Conservation (phyloP, 257 asterid species). For the Ophiorrhiza pumila region DNA sequence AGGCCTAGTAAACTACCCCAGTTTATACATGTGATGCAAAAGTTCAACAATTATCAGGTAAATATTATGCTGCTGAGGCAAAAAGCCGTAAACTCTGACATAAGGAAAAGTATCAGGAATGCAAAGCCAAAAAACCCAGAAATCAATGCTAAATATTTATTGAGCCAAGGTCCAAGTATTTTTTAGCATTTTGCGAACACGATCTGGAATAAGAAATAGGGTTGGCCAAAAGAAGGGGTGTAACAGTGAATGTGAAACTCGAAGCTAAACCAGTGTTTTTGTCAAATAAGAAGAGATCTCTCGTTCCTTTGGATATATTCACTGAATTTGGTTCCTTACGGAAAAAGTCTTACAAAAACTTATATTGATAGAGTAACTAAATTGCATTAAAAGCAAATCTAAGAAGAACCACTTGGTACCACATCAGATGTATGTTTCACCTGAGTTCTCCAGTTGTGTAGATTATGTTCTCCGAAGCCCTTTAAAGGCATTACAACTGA, state of each 20-base stretch:
- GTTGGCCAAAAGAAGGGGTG: background rate
- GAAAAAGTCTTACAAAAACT: too few relatives aligned
- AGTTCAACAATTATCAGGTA: background rate
- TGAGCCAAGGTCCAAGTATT: background rate
- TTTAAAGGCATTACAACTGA: slow-evolving; percentile 96
- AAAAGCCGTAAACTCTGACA: background rate
- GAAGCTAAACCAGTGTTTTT: background rate
- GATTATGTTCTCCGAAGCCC: slow-evolving; percentile 97
- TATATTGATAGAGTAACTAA: too few relatives aligned
- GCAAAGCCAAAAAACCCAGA: background rate
- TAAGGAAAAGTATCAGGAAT: background rate
- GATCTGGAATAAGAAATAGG: background rate
- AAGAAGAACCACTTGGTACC: background rate
- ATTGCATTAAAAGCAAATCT: background rate
- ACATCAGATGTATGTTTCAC: slow-evolving; percentile 32
- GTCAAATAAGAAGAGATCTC: background rate
- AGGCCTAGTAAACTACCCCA: slow-evolving; percentile 13
- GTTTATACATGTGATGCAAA: slow-evolving; percentile 2
- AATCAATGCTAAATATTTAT: background rate
- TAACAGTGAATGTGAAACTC: background rate
- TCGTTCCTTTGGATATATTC: too few relatives aligned
- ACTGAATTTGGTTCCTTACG: too few relatives aligned
- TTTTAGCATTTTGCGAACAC: background rate
- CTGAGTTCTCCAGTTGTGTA: slow-evolving; percentile 98
- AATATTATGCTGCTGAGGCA: background rate